A percentile compares a stretch with the other conserved stretches of the same genome.
Conservation (phyloP, 768 basidiomycete species). For the Phylloporus arenicola region DNA sequence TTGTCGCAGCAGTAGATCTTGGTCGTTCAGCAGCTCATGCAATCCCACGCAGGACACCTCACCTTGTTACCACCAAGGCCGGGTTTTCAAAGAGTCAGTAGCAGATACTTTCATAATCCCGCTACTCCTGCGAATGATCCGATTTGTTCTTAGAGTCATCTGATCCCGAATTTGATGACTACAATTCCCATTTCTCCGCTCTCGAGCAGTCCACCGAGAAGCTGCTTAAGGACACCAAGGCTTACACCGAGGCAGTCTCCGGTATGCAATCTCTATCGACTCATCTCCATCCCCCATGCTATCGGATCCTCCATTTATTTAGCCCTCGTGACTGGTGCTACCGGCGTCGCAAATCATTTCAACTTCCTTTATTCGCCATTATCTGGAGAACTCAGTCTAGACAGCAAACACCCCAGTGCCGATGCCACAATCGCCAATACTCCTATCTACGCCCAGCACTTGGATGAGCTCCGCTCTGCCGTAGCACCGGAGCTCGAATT, state of each 20-base stretch:
- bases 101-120: not conserved
- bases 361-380: conserved; percentile 60
- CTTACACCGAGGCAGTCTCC: conserved; percentile 79
- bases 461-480: conserved; percentile 78
- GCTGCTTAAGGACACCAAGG: conserved; percentile 85
- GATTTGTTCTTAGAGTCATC: conserved; percentile 49
- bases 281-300: not conserved
- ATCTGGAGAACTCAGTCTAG: conserved; percentile 71
- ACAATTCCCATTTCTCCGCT: conserved; percentile 65
- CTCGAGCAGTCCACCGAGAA: conserved; percentile 84
- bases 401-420: conserved; percentile 72
- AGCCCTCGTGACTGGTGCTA: conserved; percentile 66
- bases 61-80: conserved; percentile 78
- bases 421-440: conserved; percentile 76
- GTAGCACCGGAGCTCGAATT: conserved; percentile 90
- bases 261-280: conserved; percentile 33
- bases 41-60: conserved; percentile 65
- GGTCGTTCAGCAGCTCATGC: conserved; percentile 7
- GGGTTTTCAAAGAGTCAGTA: conserved; percentile 89
- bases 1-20: conserved; percentile 4
- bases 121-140: not conserved
- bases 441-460: conserved; percentile 59
- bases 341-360: conserved; percentile 61
- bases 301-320: conserved; percentile 4
- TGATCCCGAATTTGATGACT: conserved; percentile 90